Conservation (phyloP, 768 basidiomycete species). For the Suillus plorans region DNA sequence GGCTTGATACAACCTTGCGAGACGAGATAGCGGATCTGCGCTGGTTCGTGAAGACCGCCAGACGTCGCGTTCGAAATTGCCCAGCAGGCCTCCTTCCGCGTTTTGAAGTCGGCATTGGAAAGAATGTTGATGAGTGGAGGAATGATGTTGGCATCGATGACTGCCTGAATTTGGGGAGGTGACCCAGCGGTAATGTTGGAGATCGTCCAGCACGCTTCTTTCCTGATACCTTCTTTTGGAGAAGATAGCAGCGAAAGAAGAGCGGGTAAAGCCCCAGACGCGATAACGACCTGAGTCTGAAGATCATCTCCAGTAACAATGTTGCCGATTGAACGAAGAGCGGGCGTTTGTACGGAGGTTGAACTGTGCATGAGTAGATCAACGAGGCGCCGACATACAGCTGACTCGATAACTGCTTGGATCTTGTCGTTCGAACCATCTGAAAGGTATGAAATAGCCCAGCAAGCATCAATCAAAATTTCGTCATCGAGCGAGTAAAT, state of each 20-base stretch:
- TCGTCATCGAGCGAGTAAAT: slow-evolving; percentile 99
- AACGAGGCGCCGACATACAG: slow-evolving; percentile 95
- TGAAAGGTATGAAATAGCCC: slow-evolving; percentile 99
- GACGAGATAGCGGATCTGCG: slow-evolving; percentile 97
- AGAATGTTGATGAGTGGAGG: slow-evolving; percentile 99
- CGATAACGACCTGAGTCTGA: slow-evolving; percentile 98
- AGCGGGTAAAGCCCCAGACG: slow-evolving; percentile 94
- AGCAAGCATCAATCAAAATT: slow-evolving; percentile 98
- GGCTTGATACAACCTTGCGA: slow-evolving; percentile 98
- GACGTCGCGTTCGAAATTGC: slow-evolving; percentile 99
- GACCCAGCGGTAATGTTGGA: slow-evolving; percentile 98
- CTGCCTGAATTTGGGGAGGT: slow-evolving; percentile 93
- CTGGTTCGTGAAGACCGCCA: slow-evolving; percentile 93
- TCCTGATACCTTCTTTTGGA: slow-evolving; percentile 97
- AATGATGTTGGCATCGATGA: slow-evolving; percentile 97
- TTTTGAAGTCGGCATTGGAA: slow-evolving; percentile 97
- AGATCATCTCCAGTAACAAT: slow-evolving; percentile 99
- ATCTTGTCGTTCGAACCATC: slow-evolving; percentile 99
- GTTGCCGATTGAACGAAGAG: slow-evolving; percentile 97
- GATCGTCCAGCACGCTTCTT: slow-evolving; percentile 99
- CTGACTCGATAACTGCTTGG: slow-evolving; percentile 98
- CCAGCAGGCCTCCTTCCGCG: slow-evolving; percentile 99
- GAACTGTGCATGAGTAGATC: slow-evolving; percentile 95
- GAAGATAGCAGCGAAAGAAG: slow-evolving; percentile 91
- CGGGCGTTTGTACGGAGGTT: slow-evolving; percentile 96